A percentile compares a stretch with the other conserved stretches of the same genome.
Evolutionary conservation across 2,329 filamentous ascomycete species (phyloP).

Genomic region (Neonectria coccinea): DNA sequence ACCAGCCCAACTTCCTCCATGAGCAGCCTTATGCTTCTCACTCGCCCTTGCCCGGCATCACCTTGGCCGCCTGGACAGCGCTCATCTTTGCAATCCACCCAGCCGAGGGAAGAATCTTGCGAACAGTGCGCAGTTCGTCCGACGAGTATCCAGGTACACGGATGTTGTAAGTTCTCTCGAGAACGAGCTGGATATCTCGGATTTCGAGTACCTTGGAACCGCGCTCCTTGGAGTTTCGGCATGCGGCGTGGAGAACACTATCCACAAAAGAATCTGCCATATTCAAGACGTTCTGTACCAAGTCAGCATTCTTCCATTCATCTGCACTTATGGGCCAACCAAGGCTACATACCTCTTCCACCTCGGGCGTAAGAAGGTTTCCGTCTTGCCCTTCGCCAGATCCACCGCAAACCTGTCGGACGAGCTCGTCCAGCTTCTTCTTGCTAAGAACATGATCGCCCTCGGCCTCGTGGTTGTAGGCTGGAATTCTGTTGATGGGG

Average conservation of each 20-base stretch:
- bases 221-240: slow-evolving; percentile 91
- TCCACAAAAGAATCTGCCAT: slow-evolving; percentile 97
- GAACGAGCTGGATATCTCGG: slow-evolving; percentile 83
- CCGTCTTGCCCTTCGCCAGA: slow-evolving; percentile 78
- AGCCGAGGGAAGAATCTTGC: slow-evolving; percentile 88
- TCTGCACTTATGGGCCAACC: not conserved
- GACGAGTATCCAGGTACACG: slow-evolving; percentile 94
- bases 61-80: slow-evolving; percentile 94
- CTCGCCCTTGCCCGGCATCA: slow-evolving; percentile 71
- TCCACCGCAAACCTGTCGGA: slow-evolving; percentile 90
- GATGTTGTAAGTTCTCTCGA: slow-evolving; percentile 89
- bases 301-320: slow-evolving; percentile 33
- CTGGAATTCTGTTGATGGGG: slow-evolving; percentile 82
- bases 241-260: slow-evolving; percentile 86
- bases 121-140: slow-evolving; percentile 92
- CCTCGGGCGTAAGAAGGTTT: slow-evolving; percentile 87
- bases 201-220: slow-evolving; percentile 92
- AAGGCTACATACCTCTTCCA: slow-evolving; percentile 83
- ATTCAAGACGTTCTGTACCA: slow-evolving; percentile 80
- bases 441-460: slow-evolving; percentile 95
- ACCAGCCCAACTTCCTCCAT: not conserved
- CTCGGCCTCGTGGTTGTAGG: slow-evolving; percentile 89
- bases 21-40: slow-evolving; percentile 40
- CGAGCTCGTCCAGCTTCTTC: slow-evolving; percentile 95
- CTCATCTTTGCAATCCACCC: slow-evolving; percentile 98